Conservation (phyloP, 805 yeast species). For the Hagleromyces aurorensis region DNA sequence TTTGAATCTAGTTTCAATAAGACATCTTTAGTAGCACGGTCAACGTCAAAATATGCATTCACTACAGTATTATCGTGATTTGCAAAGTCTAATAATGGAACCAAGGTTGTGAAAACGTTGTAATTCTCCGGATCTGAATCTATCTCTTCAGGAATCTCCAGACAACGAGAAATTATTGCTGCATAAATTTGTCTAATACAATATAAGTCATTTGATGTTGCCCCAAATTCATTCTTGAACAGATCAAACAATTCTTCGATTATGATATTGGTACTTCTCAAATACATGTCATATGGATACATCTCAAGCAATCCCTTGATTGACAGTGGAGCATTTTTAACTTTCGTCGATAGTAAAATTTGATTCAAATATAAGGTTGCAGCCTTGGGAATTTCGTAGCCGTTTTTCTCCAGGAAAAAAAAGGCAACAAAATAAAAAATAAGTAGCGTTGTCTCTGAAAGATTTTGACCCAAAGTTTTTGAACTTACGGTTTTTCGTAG, state of each 20-base stretch:
- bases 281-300: too few species aligned
- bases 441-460: constrained; percentile 17
- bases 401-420: constrained; percentile 7
- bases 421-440: constrained; percentile 17
- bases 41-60: constrained; percentile 58
- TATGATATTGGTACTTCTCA: too few species aligned
- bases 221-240: too few species aligned
- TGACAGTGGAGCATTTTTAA: constrained; percentile 7
- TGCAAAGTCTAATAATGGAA: constrained; percentile 61
- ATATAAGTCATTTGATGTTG: too few species aligned
- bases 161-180: constrained; percentile 50
- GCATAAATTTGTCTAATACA: constrained; percentile 29
- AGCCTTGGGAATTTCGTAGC: constrained; percentile 14
- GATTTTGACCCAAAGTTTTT: constrained; percentile 1
- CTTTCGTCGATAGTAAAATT: constrained; percentile 15
- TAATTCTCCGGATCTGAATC: constrained; percentile 32
- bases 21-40: constrained; percentile 37
- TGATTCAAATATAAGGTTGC: constrained; percentile 15
- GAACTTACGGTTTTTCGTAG: constrained; percentile 2
- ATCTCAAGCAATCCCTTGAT: too few species aligned
- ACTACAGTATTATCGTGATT: constrained; percentile 43
- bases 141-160: constrained; percentile 53
- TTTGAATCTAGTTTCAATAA: constrained; percentile 31
- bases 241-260: too few species aligned
- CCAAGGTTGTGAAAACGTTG: constrained; percentile 45